Evolutionary conservation across 2,329 filamentous ascomycete genomes (phyloP).

Genomic region (Sporothrix euskadiensis): DNA sequence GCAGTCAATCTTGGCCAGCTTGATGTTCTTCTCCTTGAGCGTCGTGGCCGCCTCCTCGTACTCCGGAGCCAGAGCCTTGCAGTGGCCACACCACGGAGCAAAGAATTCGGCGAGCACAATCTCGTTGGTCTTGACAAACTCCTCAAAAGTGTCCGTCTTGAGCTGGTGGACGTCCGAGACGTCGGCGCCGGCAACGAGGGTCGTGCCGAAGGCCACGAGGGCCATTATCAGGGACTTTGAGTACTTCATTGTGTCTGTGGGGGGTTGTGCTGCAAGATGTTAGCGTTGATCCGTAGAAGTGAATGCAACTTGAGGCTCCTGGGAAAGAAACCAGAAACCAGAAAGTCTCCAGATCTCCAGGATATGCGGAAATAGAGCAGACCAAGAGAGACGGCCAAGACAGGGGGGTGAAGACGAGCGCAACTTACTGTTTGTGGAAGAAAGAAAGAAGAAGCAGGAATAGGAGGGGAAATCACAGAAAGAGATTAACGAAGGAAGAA

Average conservation of each 20-base stretch:
- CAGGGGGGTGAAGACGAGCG: background rate
- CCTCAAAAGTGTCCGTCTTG: conserved; percentile 81
- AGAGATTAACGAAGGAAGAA: background rate
- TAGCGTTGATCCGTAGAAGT: background rate
- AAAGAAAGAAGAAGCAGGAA: background rate
- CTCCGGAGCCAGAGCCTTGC: conserved; percentile 94
- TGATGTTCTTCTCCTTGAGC: conserved; percentile 85
- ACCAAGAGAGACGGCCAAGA: background rate
- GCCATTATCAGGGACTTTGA: conserved; percentile 43
- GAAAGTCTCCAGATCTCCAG: background rate
- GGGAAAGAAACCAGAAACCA: background rate
- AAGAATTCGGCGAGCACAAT: conserved; percentile 84
- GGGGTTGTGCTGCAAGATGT: background rate
- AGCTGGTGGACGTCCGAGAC: conserved; percentile 82
- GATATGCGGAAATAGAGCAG: background rate
- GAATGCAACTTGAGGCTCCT: background rate
- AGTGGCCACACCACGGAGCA: conserved; percentile 65
- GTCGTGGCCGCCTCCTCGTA: conserved; percentile 84
- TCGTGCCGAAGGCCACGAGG: conserved; percentile 49
- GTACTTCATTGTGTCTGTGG: conserved; percentile 46
- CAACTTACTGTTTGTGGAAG: conserved; percentile 14
- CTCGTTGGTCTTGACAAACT: conserved; percentile 81
- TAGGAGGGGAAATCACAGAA: background rate
- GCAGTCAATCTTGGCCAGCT: conserved; percentile 87
- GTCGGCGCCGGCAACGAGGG: conserved; percentile 57